These are phyloP conservation scores for Thielaviopsis populi DNA, from an alignment of 2,329 filamentous ascomycete genomes.

Conservation along the genomic window DNA sequence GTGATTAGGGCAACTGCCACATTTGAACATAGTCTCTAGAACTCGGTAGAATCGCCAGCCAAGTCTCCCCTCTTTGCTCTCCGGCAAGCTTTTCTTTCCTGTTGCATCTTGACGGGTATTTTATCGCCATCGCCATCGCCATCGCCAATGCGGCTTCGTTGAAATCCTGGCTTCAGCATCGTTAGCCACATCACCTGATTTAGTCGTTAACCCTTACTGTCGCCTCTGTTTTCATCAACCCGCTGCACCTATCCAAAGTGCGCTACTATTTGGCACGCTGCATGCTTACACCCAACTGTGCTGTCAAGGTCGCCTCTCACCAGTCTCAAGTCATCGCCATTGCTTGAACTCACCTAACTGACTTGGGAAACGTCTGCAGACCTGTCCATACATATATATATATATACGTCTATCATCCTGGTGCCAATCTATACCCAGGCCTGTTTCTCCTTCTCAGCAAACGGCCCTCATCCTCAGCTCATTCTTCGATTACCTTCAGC, in stretches of 20 bases:
- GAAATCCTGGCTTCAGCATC: neutral
- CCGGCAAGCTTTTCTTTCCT: neutral
- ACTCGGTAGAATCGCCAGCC: neutral
- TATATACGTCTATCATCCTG: neutral
- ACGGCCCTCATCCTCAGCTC: neutral
- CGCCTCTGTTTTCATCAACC: neutral
- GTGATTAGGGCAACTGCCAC: neutral
- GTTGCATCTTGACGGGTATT: neutral
- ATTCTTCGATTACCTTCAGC: neutral
- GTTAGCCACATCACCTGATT: neutral
- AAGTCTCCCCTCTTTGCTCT: neutral
- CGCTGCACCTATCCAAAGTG: neutral
- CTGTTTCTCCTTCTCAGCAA: neutral
- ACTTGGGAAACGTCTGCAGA: neutral
- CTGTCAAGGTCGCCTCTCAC: neutral
- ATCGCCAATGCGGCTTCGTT: neutral
- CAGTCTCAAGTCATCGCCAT: neutral
- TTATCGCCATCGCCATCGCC: neutral
- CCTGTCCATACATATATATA: neutral
- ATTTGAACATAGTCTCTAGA: neutral
- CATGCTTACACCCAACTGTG: neutral
- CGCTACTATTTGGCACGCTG: neutral
- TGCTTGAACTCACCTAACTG: neutral
- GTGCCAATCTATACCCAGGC: neutral
- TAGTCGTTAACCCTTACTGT: conserved; percentile 1